Base-by-base conservation (phyloP, 345 rosid genomes). In the Bruguiera sexangula region DNA sequence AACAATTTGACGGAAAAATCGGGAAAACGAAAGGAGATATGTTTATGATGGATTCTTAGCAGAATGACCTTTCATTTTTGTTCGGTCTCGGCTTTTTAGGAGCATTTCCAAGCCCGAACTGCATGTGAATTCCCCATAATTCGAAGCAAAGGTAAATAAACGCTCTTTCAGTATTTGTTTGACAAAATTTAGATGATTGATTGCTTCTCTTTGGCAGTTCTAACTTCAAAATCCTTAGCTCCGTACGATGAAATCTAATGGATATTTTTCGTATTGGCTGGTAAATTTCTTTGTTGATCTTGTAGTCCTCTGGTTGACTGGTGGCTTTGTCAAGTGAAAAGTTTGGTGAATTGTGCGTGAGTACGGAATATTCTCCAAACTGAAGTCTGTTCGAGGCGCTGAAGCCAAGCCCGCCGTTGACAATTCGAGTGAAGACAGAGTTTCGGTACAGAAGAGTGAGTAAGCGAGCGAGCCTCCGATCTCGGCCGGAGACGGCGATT, bases 101-200 rank as follows among this genome's bases (percentile, higher is more conserved):
- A 51, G 73, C 65, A 26, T 66, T 65, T 32, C 11, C 51, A 63
- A 63, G 74, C 75, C 61, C 36, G 59, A 32, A 37, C 36, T 73
- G 56, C 31, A 70, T 64, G 67, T 57, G 34, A 27, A 74, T 43
- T 76, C 20, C 20, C 21, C 65, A 18, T 8, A 71, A 60, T 71
- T 81, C 78, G 66, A 86, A 82, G 74, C 86, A 53, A 32, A 81
- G 85, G 84, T 79, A 26, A 43, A 67, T 22, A 46, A 13, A 13
- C 30, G 4, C 22, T 57, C 61, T 26, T 7, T 8, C 52, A 32
- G 30, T 72, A 39, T 43, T 51, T 67, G 43, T 6, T 74, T 57
- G n/a, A 50, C 62, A 54, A 53, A 69, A 46, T 67, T n/a, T 11
- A 50, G 50, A 43, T 8, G 43, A 39, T 9, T 2, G 9, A 37